Evolutionary conservation across 768 basidiomycete species (phyloP).

Genomic region (Boletus rubroflammeus): DNA sequence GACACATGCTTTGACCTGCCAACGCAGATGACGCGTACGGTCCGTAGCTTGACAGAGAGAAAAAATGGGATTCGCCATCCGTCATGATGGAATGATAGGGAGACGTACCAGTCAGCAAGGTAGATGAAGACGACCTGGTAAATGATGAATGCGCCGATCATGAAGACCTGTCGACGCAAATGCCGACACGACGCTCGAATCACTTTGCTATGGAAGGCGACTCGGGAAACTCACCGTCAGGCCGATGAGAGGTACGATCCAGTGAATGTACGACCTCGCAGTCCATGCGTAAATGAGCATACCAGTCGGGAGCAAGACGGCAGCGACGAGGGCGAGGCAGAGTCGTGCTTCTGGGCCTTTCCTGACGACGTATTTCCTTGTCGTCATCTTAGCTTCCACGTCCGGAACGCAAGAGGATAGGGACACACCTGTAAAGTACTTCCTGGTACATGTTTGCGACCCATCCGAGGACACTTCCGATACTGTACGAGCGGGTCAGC

Average conservation of each 20-base stretch:
- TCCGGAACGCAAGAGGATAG: background rate
- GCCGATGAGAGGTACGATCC: constrained; percentile 46
- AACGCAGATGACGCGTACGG: constrained; percentile 66
- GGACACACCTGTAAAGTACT: constrained; percentile 43
- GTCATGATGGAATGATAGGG: background rate
- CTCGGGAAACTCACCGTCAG: constrained; percentile 19
- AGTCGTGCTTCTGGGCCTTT: constrained; percentile 58
- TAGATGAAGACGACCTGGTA: constrained; percentile 61
- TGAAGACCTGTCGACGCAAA: constrained; percentile 38
- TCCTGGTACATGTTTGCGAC: constrained; percentile 47
- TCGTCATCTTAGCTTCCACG: constrained; percentile 5
- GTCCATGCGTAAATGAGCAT: constrained; percentile 78
- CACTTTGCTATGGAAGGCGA: background rate
- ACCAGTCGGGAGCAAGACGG: constrained; percentile 50
- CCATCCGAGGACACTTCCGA: constrained; percentile 53
- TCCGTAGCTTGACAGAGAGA: constrained; percentile 39
- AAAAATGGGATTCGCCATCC: background rate
- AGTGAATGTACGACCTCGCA: constrained; percentile 49
- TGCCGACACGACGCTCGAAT: constrained; percentile 1
- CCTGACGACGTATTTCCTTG: constrained; percentile 27
- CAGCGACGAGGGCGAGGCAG: constrained; percentile 52
- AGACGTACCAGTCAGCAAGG: constrained; percentile 57
- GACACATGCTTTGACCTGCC: constrained; percentile 61
- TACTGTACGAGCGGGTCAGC: constrained; percentile 32
- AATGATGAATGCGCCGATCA: constrained; percentile 49